A percentile compares a stretch with the other conserved stretches of the same genome.
These are phyloP conservation scores for Periconia sp. DNA, from an alignment of 2,329 filamentous ascomycete species.

Conservation along the genomic window DNA sequence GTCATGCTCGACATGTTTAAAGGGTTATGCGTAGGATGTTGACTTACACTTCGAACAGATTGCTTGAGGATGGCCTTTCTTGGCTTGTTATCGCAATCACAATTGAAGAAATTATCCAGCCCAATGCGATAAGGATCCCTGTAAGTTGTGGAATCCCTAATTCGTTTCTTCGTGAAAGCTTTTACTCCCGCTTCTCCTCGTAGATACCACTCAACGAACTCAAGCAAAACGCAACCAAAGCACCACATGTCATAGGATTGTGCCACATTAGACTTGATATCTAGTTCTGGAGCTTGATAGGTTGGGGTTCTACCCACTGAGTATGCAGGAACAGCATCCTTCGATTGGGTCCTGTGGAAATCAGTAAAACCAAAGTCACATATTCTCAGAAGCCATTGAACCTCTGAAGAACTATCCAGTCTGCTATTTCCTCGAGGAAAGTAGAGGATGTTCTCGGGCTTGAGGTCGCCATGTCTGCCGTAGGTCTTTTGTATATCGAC, in stretches of 20 bases:
- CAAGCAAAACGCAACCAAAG: conserved; percentile 87
- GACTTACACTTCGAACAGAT: neutral
- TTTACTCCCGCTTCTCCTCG: conserved; percentile 1
- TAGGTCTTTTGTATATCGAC: neutral
- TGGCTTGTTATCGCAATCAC: neutral
- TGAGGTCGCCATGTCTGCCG: conserved; percentile 11
- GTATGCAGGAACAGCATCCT: neutral
- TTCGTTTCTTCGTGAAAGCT: conserved; percentile 1
- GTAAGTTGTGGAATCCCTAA: neutral
- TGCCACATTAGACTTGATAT: conserved; percentile 1
- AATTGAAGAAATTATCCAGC: neutral
- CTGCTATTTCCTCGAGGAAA: no score
- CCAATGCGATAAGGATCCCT: neutral
- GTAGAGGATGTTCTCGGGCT: conserved; percentile 9
- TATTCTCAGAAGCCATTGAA: conserved; percentile 7
- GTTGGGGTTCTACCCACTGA: conserved; percentile 4
- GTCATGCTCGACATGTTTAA: no score
- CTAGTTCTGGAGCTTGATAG: conserved; percentile 10
- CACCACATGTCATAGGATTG: conserved; percentile 78
- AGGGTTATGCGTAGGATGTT: no score
- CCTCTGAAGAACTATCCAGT: no score
- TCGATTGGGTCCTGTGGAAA: conserved; percentile 6
- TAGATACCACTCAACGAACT: conserved; percentile 45
- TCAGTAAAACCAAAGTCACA: conserved; percentile 13
- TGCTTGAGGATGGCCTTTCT: neutral